These are phyloP conservation scores for Saturnispora galanensis DNA, from an alignment of 805 yeast species.

Conservation along the genomic window DNA sequence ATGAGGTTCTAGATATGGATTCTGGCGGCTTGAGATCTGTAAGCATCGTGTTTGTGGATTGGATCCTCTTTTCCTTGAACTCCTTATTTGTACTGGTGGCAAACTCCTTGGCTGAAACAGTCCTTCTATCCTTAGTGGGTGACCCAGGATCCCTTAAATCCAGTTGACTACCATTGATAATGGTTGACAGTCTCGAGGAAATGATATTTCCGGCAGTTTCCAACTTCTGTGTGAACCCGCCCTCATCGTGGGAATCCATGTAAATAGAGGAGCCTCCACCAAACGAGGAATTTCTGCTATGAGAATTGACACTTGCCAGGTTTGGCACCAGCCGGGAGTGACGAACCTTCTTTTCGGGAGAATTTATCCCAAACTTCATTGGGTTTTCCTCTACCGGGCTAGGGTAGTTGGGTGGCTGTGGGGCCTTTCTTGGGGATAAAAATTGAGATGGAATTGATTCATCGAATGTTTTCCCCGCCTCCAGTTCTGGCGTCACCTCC, in stretches of 20 bases:
- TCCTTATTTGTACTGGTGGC: constrained; percentile 8
- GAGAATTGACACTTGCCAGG: constrained; percentile 7
- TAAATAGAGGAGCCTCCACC: constrained; percentile 31
- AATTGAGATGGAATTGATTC: constrained; percentile 23
- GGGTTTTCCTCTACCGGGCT: constrained; percentile 20
- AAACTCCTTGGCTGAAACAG: constrained; percentile 41
- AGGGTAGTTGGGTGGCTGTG: constrained; percentile 46
- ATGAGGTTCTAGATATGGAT: constrained; percentile 13
- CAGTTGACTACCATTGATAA: neutral
- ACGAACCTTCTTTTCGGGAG: constrained; percentile 9
- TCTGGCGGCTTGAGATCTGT: neutral
- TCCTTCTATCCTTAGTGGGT: constrained; percentile 32
- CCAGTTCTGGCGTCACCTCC: neutral
- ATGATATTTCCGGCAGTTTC: constrained; percentile 9
- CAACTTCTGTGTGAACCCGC: constrained; percentile 3
- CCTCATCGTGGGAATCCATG: constrained; percentile 23
- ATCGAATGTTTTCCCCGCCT: neutral
- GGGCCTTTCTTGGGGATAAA: constrained; percentile 64
- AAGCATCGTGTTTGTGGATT: constrained; percentile 21
- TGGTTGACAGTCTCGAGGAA: constrained; percentile 10
- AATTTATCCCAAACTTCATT: constrained; percentile 19
- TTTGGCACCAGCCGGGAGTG: neutral
- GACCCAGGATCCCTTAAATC: neutral
- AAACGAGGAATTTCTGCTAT: constrained; percentile 22
- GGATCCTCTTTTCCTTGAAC: constrained; percentile 31